Evolutionary conservation across 768 basidiomycete species (phyloP), one percentile per base, ranked within the genome.

Genomic region (Cubamyces sp.): DNA sequence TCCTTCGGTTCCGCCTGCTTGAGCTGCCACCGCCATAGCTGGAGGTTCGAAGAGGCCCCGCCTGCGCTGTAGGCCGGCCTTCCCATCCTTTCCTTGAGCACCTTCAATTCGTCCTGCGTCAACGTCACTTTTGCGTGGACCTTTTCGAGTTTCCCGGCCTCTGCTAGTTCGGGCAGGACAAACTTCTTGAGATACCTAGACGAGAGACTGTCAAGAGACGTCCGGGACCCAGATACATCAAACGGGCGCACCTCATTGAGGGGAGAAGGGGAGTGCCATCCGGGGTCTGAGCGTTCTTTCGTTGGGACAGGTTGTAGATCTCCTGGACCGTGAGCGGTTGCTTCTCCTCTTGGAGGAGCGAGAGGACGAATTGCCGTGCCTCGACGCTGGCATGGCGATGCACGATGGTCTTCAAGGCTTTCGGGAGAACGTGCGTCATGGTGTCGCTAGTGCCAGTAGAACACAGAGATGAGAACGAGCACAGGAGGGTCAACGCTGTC

Each of bases 181-280:
- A 76, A 70, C 19, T 67, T 76, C 70, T 87, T 88, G 42, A 90
- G 71, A 67, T 84, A 87, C 26, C 87, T 87, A 53, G 37, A 7
- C 26, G 16, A 7, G 18, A 40, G 23, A 39, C 25, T 3, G 48
- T 57, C 15, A 43, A 39, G 41, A 34, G 16, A 39, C 16, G 12
- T 34, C 19, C 42, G 23, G 12, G 26, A 23, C 4, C 30, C 49
- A 39, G 21, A 46, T 16, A 7, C 40, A 45, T 39, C 19, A 18
- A 15, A 18, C 21, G 19, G 12, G 74, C 78, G 48, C 58, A 84
- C 87, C 69, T 75, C 57, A 86, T 74, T 15, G 88, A 89, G 19
- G 82, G 79, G 50, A 89, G 72, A 7, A 79, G 77, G 64, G 87
- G 81, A 9, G 78, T 75, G 53, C 77, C 47, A 34, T 62, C 25